Evolutionary conservation across 495 filamentous ascomycete genomes (phyloP), one percentile per base, ranked within the genome.

Genomic region (Hypoxylon trugodes): DNA sequence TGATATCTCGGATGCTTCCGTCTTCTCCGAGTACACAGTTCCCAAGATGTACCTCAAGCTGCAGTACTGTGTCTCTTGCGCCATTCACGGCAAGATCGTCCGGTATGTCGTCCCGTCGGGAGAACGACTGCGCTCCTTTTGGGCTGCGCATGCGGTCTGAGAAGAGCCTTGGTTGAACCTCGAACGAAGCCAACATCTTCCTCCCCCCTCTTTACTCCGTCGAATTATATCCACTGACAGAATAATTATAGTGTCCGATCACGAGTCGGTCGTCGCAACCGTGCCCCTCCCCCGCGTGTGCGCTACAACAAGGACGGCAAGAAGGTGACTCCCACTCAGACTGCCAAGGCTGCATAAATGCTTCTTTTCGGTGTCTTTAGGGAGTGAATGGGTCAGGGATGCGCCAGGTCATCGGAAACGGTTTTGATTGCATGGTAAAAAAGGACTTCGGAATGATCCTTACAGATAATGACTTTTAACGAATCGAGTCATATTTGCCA

Each of bases 31-130:
- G 84, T 99, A 99, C 85, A 90, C 92, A 59, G 93, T 99, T 78
- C 95, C 95, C 80, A 99, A 99, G 88, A 99, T 99, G 95, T 99
- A 99, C 89, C 85, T 99, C 79, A 99, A 99, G 88, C 89, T 99
- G 78, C 95, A 99, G 86, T 99, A 99, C 91, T 99, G 95, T 80
- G 95, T 98, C 75, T 98, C 96, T 77, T 98, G 95, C 83, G 95
- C 95, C 70, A 98, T 99, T 74, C 95, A 98, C 85, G 95, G 96
- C 85, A 99, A 99, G 90, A 98, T 98, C 79, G 96, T 99, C 79
- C 94, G 95, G 95, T 98, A 90, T 79, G 92, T 85, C 73, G 74
- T 75, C 74, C 71, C 58, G 40, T 46, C 16, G 65, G 66, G 65
- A 52, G 45, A 50, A 71, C 59, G 69, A 75, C 69, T 72, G 68